phyloP scores from a whole-genome alignment of 2,329 filamentous ascomycete species.

The Fusarium sp. region DNA sequence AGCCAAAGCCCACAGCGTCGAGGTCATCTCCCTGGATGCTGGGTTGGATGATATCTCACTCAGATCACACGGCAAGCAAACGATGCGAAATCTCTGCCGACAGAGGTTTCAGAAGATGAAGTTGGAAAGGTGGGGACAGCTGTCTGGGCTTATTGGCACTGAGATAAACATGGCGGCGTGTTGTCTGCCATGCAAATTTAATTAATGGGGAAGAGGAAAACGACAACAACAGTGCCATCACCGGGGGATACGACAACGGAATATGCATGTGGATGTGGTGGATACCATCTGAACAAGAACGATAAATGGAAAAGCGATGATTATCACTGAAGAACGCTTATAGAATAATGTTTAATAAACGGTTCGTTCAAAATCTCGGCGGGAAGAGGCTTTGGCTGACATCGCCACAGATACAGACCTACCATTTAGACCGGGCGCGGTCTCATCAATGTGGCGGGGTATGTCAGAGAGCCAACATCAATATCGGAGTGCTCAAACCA shows the following conservation, averaged over 20 bases:
- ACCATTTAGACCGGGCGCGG: constrained; percentile 54
- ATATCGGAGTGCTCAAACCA: no score
- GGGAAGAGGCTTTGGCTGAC: background rate
- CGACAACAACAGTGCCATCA: constrained; percentile 50
- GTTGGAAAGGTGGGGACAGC: constrained; percentile 59
- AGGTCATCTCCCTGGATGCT: constrained; percentile 67
- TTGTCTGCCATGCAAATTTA: constrained; percentile 63
- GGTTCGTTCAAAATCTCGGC: background rate
- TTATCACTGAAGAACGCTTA: background rate
- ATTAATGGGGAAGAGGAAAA: constrained; percentile 52
- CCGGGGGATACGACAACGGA: background rate
- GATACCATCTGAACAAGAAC: background rate
- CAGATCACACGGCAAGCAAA: constrained; percentile 58
- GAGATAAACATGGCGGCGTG: constrained; percentile 69
- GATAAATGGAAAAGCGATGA: background rate
- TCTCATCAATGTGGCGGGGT: no score
- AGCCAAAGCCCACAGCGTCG: constrained; percentile 53
- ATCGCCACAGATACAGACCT: constrained; percentile 45
- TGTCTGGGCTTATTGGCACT: constrained; percentile 68
- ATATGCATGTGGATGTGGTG: no score
- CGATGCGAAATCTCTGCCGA: constrained; percentile 64
- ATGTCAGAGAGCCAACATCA: constrained; percentile 50
- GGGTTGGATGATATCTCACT: constrained; percentile 68
- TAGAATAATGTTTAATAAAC: constrained; percentile 4
- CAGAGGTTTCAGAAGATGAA: background rate